phyloP scores from a whole-genome alignment of 176 grass and related monocot genomes.

The Bonia amplexicaulis region DNA sequence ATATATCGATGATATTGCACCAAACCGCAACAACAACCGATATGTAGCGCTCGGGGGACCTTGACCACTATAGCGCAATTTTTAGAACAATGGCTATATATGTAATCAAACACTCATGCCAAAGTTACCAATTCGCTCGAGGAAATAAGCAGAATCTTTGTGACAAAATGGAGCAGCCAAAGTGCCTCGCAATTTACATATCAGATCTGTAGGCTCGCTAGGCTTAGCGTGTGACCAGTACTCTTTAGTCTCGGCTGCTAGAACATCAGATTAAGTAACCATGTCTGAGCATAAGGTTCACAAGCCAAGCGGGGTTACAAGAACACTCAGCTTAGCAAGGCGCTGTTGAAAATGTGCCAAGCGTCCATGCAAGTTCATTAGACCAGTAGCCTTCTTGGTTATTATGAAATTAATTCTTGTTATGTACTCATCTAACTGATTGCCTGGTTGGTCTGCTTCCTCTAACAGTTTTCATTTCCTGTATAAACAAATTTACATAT shows the following conservation, averaged over 20 bases:
- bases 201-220: background rate
- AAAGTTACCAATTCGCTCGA: constrained; percentile 2
- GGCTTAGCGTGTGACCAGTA: background rate
- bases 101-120: background rate
- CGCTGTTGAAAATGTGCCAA: constrained; percentile 36
- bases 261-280: background rate
- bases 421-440: constrained; percentile 49
- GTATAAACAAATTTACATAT: background rate
- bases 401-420: constrained; percentile 41
- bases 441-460: constrained; percentile 52
- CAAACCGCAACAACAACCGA: too few species aligned
- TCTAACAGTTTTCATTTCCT: constrained; percentile 59
- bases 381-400: constrained; percentile 43
- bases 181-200: background rate
- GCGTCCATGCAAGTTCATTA: constrained; percentile 47
- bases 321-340: constrained; percentile 43
- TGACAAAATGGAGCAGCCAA: background rate
- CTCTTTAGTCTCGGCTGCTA: background rate
- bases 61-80: too few species aligned
- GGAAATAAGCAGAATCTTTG: background rate
- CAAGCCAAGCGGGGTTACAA: constrained; percentile 26
- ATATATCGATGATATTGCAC: too few species aligned
- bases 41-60: too few species aligned
- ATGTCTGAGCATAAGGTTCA: constrained; percentile 22
- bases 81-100: too few species aligned